phyloP scores from a whole-genome alignment of 2,329 filamentous ascomycete species.

The Cladophialophora immunda region DNA sequence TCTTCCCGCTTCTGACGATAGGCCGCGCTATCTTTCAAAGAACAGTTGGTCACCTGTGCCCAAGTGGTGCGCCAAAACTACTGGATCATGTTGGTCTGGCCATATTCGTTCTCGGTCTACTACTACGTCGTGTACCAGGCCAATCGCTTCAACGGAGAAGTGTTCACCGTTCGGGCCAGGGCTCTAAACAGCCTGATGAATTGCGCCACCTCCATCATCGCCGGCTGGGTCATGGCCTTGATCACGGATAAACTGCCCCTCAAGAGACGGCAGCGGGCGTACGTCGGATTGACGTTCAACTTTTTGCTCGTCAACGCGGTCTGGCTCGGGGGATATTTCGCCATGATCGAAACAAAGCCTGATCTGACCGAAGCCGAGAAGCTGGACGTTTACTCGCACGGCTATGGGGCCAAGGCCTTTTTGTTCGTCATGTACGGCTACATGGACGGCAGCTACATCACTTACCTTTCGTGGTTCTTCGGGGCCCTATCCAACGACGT shows the following conservation, averaged over 20 bases:
- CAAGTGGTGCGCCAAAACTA: slow-evolving; percentile 35
- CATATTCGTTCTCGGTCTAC: slow-evolving; percentile 39
- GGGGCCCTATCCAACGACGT: neutral
- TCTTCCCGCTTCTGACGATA: too few relatives aligned
- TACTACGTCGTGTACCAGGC: slow-evolving; percentile 42
- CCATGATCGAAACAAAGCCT: slow-evolving; percentile 14
- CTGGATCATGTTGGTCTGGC: slow-evolving; percentile 40
- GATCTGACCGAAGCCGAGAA: slow-evolving; percentile 9
- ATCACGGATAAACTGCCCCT: slow-evolving; percentile 38
- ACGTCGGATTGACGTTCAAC: slow-evolving; percentile 33
- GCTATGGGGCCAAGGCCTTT: slow-evolving; percentile 9
- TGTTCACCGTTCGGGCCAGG: slow-evolving; percentile 40
- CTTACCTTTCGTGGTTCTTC: neutral
- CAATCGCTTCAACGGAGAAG: slow-evolving; percentile 40
- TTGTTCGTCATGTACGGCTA: slow-evolving; percentile 28
- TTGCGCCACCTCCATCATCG: slow-evolving; percentile 39
- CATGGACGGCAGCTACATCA: slow-evolving; percentile 19
- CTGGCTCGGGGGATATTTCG: slow-evolving; percentile 38
- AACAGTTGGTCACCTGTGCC: slow-evolving; percentile 37
- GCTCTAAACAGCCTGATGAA: slow-evolving; percentile 41
- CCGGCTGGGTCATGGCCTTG: slow-evolving; percentile 36
- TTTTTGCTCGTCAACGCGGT: slow-evolving; percentile 40
- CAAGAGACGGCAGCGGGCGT: slow-evolving; percentile 37
- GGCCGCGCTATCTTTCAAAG: slow-evolving; percentile 21
- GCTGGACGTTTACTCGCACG: slow-evolving; percentile 16